Evolutionary conservation across 305 asterid species (phyloP), one percentile per base, ranked within the genome.

Genomic region (Fraxinus latifolia): DNA sequence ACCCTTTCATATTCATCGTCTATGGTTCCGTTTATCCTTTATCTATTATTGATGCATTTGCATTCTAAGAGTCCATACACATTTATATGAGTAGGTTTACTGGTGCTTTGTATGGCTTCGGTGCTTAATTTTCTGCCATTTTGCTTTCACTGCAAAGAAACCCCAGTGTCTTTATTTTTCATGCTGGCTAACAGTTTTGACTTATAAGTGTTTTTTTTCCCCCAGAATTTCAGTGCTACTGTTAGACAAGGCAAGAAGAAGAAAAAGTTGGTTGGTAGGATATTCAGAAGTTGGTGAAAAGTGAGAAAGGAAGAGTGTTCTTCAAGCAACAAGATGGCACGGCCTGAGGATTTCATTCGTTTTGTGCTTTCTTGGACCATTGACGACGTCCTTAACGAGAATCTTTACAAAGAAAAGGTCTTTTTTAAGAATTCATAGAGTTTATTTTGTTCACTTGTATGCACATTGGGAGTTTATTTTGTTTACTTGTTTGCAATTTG

Each of bases 301-400:
- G 62, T 23, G 86, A 58, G 47, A 83, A 83, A 83, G 88, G 88
- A 77, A 31, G 81, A 6, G 3, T 14, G 55, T 67, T 3, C 78
- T 60, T 77, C 78, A 14, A 47, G 68, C 32, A 67, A 11, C 12
- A 65, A 62, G 79, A 68, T 37, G 50, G 68, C 79, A 9, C 15
- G 82, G 79, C 82, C 70, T 47, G 88, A 90, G 31, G 87, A 82
- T 4, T 90, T 92, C 55, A 76, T 77, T 25, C 89, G 90, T 37
- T 27, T 83, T 81, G 76, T 91, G n/a, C 77, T 90, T 12, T 89
- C 93, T 1, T 87, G 93, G 97, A 83, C 95, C 50, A 77, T 88
- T 1, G 17, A 79, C n/a, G 86, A 92, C 3, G 87, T 92, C 12
- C 47, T 80, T 25, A 81, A 91, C 5, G 82, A 86, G 11, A 70